Conservation (phyloP, 2,329 filamentous ascomycete species). For the Xylariaceae sp. region DNA sequence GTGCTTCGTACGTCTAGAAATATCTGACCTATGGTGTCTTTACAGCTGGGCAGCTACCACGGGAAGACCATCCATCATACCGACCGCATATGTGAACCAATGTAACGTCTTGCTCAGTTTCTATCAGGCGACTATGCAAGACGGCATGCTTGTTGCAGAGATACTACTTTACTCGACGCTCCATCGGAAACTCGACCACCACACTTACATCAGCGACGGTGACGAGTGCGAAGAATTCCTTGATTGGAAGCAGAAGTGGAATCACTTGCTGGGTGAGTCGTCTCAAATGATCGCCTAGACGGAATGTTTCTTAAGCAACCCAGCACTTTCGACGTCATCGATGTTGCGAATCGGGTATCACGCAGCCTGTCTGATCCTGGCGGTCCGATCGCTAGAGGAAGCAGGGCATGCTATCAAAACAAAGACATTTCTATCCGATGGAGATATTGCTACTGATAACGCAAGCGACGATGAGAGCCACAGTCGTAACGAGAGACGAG, state of each 20-base stretch:
- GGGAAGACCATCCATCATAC: slow-evolving; percentile 43
- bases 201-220: slow-evolving; percentile 35
- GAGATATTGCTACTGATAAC: slow-evolving; percentile 13
- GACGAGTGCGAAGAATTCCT: slow-evolving; percentile 39
- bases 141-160: slow-evolving; percentile 45
- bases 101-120: slow-evolving; percentile 45
- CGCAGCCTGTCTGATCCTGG: slow-evolving; percentile 39
- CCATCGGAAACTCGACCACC: slow-evolving; percentile 39
- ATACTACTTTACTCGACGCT: slow-evolving; percentile 42
- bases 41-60: slow-evolving; percentile 45
- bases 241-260: slow-evolving; percentile 41
- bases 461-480: slow-evolving; percentile 18
- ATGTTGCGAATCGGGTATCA: slow-evolving; percentile 40
- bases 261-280: slow-evolving; percentile 37
- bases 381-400: slow-evolving; percentile 35
- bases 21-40: neutral
- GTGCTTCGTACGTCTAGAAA: slow-evolving; percentile 1
- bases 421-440: slow-evolving; percentile 33
- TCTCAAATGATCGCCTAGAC: neutral
- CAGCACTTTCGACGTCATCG: slow-evolving; percentile 39
- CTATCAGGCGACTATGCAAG: slow-evolving; percentile 45
- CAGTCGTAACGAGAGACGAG: slow-evolving; percentile 1
- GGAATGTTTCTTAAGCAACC: neutral
- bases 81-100: slow-evolving; percentile 42
- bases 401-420: slow-evolving; percentile 35